phyloP scores from a whole-genome alignment of 768 basidiomycete species.

The Zangia roseola region DNA sequence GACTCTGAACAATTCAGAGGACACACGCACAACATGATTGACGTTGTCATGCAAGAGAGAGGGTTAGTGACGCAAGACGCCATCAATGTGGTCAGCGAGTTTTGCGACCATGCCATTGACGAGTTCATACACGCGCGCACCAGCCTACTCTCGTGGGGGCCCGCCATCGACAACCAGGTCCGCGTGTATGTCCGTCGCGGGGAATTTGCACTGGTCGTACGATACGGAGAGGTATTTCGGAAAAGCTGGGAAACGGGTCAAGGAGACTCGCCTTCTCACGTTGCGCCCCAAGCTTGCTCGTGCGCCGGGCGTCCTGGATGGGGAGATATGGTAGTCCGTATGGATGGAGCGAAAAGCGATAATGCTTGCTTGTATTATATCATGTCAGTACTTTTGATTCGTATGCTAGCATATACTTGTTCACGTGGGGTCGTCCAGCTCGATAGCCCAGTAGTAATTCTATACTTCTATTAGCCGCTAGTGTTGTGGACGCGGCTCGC shows the following conservation, averaged over 20 bases:
- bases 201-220: slow-evolving; percentile 76
- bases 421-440: too few relatives aligned
- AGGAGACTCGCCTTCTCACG: slow-evolving; percentile 51
- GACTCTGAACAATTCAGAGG: slow-evolving; percentile 81
- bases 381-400: too few relatives aligned
- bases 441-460: too few relatives aligned
- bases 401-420: too few relatives aligned
- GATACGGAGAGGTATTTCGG: slow-evolving; percentile 75
- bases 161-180: slow-evolving; percentile 62
- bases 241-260: slow-evolving; percentile 52
- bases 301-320: too few relatives aligned
- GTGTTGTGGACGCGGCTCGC: too few relatives aligned
- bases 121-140: slow-evolving; percentile 51
- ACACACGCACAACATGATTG: slow-evolving; percentile 83
- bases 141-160: slow-evolving; percentile 70
- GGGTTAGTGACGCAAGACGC: slow-evolving; percentile 75
- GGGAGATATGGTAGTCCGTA: too few relatives aligned
- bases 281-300: too few relatives aligned
- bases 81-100: slow-evolving; percentile 70
- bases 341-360: too few relatives aligned
- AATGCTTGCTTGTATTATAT: too few relatives aligned
- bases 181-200: slow-evolving; percentile 69
- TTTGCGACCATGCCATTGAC: slow-evolving; percentile 73
- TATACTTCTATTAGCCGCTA: too few relatives aligned
- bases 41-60: slow-evolving; percentile 72